Base-by-base conservation (phyloP, 2,329 filamentous ascomycete species). In the Alternaria alternata region DNA sequence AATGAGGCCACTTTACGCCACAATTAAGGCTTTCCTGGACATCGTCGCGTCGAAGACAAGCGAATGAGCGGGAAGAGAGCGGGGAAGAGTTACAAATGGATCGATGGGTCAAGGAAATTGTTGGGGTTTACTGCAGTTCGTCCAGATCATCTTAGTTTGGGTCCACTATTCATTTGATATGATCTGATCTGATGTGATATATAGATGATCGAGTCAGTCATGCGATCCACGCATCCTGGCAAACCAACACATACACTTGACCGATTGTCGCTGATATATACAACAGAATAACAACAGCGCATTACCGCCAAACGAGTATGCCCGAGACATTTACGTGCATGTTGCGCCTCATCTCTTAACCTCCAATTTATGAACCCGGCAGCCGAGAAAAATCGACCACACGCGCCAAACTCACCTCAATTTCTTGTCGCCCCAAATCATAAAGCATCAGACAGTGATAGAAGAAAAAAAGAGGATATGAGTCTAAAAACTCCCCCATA, bases 401-500 rank as follows among this genome's bases (percentile, higher is more conserved):
- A 32, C 28, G 38, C 18, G 32, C 30, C 46, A 49, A 36, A 24
- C 7, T 20, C 20, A 36, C 14, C 30, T 8, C 46, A 16, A 6
- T 42, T 42, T 22, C 30, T 49, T 49, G 32, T 38, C 36, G 30
- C 32, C 46, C 32, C 46, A 49, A 49, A 22, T 53, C 51, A 39
- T 53, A 32, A 53, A 53, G 24, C 51, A 34, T 53, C 26, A 53
- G 9, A 49, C 20, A 24, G 20, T n/a, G 20, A 34, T 43, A 16
- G 28, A 26, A 32, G 9, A 20, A 30, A 53, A 7, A 14, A 30
- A 53, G 7, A 18, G 38, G 38, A 46, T 16, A 30, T 49, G 47
- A 48, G 28, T 57, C 58, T 57, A 61, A 42, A 30, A 12, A 24
- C 41, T 41, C 58, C 36, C 48, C 20, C 49, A 26, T 42, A 20